These are phyloP conservation scores for Arthroderma sp. DNA, from an alignment of 2,329 filamentous ascomycete species.

Conservation along the genomic window DNA sequence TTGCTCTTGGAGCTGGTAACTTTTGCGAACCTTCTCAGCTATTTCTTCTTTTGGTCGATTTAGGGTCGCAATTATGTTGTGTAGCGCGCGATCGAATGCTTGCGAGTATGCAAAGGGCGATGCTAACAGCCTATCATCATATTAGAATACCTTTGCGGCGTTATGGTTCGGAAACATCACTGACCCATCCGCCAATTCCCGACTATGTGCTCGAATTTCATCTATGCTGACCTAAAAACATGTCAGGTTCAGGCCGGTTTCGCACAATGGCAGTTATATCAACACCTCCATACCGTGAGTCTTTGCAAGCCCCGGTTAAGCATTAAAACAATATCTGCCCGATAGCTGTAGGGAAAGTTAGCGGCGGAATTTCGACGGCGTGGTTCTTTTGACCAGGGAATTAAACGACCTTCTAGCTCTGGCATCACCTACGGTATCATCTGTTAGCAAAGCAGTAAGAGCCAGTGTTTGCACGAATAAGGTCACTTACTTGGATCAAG, in stretches of 20 bases:
- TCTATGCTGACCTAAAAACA: constrained; percentile 58
- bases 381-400: not conserved
- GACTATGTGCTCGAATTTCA: constrained; percentile 76
- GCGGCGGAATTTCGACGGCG: constrained; percentile 8
- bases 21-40: constrained; percentile 51
- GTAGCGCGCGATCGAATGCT: constrained; percentile 82
- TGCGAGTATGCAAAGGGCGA: constrained; percentile 78
- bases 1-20: too few relatives aligned
- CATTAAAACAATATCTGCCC: constrained; percentile 74
- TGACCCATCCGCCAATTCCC: constrained; percentile 61
- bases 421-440: constrained; percentile 37
- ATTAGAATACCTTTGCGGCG: constrained; percentile 8
- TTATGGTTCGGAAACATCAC: constrained; percentile 4
- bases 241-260: not conserved
- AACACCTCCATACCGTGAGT: constrained; percentile 34
- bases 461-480: not conserved
- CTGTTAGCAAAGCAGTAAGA: not conserved
- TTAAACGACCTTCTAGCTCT: constrained; percentile 39
- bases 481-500: constrained; percentile 68
- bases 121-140: constrained; percentile 47
- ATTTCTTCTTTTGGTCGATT: constrained; percentile 52
- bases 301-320: constrained; percentile 48
- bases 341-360: constrained; percentile 56
- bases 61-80: constrained; percentile 71
- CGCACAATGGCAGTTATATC: too few relatives aligned